Evolutionary conservation across 2,329 filamentous ascomycete species (phyloP).

Genomic region (Fusarium albidum): DNA sequence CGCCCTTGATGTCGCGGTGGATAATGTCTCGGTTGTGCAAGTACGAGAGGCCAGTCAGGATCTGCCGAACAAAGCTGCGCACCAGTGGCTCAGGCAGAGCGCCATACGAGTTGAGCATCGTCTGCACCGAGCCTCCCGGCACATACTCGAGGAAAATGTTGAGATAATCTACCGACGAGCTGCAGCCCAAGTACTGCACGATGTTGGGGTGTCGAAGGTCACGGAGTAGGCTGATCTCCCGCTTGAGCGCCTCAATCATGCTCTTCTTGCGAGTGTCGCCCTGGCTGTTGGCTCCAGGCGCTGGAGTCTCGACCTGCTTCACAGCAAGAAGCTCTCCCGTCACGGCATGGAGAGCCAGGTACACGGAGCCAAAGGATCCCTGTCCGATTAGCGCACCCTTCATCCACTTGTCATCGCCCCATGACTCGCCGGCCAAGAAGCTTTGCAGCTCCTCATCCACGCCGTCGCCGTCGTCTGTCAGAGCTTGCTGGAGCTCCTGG

Average conservation of each 20-base stretch:
- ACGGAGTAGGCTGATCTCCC: constrained; percentile 92
- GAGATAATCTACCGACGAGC: constrained; percentile 87
- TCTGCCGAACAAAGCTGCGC: constrained; percentile 96
- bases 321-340: constrained; percentile 98
- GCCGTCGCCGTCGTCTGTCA: constrained; percentile 91
- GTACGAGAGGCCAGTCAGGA: constrained; percentile 90
- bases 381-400: constrained; percentile 97
- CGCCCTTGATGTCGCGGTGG: constrained; percentile 98
- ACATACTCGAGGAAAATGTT: constrained; percentile 99
- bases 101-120: constrained; percentile 98
- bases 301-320: constrained; percentile 95
- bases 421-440: constrained; percentile 91
- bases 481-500: constrained; percentile 83
- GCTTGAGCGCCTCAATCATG: constrained; percentile 97
- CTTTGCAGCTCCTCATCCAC: constrained; percentile 88
- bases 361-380: constrained; percentile 95
- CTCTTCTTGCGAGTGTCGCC: constrained; percentile 92
- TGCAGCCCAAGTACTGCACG: constrained; percentile 96
- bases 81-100: constrained; percentile 93
- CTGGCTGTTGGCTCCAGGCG: constrained; percentile 77
- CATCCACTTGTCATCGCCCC: constrained; percentile 99
- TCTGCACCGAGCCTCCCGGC: constrained; percentile 94
- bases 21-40: constrained; percentile 96
- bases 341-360: constrained; percentile 91
- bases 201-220: constrained; percentile 97